Base-by-base conservation (phyloP, 148 eudicot genomes). In the Suaeda aralocaspica region DNA sequence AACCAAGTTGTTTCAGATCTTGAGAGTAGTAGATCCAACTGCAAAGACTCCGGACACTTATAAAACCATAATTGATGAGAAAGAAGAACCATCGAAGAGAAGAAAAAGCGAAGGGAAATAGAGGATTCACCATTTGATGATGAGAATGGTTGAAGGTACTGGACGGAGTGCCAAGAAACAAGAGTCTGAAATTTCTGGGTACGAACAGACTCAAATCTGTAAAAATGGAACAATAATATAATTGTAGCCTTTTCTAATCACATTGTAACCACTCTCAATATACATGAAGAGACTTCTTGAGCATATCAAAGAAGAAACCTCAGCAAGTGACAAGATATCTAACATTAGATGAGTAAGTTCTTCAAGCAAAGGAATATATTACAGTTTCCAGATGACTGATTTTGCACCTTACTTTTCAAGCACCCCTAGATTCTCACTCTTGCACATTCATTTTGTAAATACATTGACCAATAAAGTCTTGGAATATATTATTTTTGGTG, bases 11-110 rank as follows among this genome's bases (percentile, higher is more conserved):
- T 50, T 25, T 69, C 81, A 24, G 81, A 74, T 41, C 74, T 70
- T 3, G 78, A 66, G 12, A 81, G 81, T 31, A 74, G 82, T 34
- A 74, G 72, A 52, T 81, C 16, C 53, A n/a, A n/a, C n/a, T 89
- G 36, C 87, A 62, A 71, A 80, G 85, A 9, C 69, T 89, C 34
- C 81, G 77, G 73, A 91, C 82, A 8, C 59, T 94, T 30, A 41
- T 89, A 68, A n/a, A n/a, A 83, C 97, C 13, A 34, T 94, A 63
- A 89, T 94, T 18, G 99, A 94, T 29, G 90, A 89, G 77, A 94
- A 86, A 79, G 69, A 83, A 74, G 93, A 86, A 26, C 74, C 16
- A 1, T 81, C 89, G 31, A 82, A 77, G 48, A 82, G 80, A 81
- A 79, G 56, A 76, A 73, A 42, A 89, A 83, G 75, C 77, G 84